Evolutionary conservation across 176 grass and related monocot genomes (phyloP), one percentile per base, ranked within the genome.

Genomic region (Musa itinerans): DNA sequence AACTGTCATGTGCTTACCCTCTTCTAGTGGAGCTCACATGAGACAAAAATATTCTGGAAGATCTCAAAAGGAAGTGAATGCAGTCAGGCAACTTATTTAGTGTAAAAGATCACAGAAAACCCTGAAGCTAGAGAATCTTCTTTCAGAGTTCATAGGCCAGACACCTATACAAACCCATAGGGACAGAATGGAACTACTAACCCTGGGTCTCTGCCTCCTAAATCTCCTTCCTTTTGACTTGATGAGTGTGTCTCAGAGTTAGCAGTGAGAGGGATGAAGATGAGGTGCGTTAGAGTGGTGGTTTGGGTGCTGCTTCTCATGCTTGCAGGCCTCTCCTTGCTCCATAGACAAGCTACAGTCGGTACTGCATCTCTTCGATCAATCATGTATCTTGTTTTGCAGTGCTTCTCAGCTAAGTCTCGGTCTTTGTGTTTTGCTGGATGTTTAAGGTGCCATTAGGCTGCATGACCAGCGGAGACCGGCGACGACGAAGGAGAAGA

Each of bases 11-110:
- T 79, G 65, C 82, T 79, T 78, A 56, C 49, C 34, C 34, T 81
- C 52, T 72, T 43, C 16, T 71, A 65, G 73, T 86, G 83, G 80
- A 70, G 68, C 59, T 85, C 80, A 86, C 79, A 80, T 83, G 83
- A 81, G 68, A 85, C 76, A 86, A 43, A 43, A 43, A 77, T 72
- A 43, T 58, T 68, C 34, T 79, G 78, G 69, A 29, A 49, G 63
- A 67, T 74, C 62, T 48, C 57, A 68, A 29, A 69, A 50, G 24
- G 68, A 52, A 43, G 34, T 43, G 34, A 43, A 43, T 6, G 34
- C 34, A 43, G 34, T 43, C 34, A 43, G 73, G 49, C 21, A 62
- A 53, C 6, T 58, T 69, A 62, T 43, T 43, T 43, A 43, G 34
- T 43, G 34, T 16, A 76, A 24, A 23, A 58, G 34, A 10, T 25